Evolutionary conservation across 2,329 filamentous ascomycete species (phyloP).

Genomic region (Zasmidium citrigriseum): DNA sequence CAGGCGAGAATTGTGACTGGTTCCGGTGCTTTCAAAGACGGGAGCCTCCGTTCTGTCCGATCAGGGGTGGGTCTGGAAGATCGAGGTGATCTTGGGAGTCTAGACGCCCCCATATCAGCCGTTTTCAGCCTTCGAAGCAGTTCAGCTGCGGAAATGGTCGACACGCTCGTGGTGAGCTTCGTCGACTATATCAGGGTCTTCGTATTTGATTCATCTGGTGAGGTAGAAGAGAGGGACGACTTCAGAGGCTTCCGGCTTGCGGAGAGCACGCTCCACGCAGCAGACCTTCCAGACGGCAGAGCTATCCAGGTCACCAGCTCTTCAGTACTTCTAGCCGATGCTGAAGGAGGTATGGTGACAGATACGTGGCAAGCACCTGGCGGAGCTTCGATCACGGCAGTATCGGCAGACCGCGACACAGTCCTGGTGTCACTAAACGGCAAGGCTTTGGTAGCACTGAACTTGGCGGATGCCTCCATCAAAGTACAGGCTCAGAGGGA

Average conservation of each 20-base stretch:
- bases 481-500: slow-evolving; percentile 60
- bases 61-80: slow-evolving; percentile 87
- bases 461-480: slow-evolving; percentile 59
- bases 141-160: slow-evolving; percentile 67
- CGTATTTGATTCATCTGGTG: slow-evolving; percentile 69
- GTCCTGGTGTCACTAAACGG: slow-evolving; percentile 77
- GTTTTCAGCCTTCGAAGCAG: slow-evolving; percentile 63
- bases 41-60: slow-evolving; percentile 83
- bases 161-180: slow-evolving; percentile 79
- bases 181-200: slow-evolving; percentile 84
- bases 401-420: slow-evolving; percentile 70
- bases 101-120: slow-evolving; percentile 52
- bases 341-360: slow-evolving; percentile 54
- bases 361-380: slow-evolving; percentile 60
- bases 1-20: slow-evolving; percentile 92
- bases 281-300: slow-evolving; percentile 61
- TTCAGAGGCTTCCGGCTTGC: slow-evolving; percentile 71
- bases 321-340: slow-evolving; percentile 63
- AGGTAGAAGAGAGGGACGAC: slow-evolving; percentile 81
- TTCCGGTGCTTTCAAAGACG: slow-evolving; percentile 86
- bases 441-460: slow-evolving; percentile 68
- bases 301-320: slow-evolving; percentile 76
- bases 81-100: slow-evolving; percentile 67
- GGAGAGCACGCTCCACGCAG: slow-evolving; percentile 70
- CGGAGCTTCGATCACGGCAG: slow-evolving; percentile 68